Percentiles rank a stretch among this genome's conserved stretches.
phyloP scores from a whole-genome alignment of 2,329 filamentous ascomycete genomes.

The Xylariales sp. region DNA sequence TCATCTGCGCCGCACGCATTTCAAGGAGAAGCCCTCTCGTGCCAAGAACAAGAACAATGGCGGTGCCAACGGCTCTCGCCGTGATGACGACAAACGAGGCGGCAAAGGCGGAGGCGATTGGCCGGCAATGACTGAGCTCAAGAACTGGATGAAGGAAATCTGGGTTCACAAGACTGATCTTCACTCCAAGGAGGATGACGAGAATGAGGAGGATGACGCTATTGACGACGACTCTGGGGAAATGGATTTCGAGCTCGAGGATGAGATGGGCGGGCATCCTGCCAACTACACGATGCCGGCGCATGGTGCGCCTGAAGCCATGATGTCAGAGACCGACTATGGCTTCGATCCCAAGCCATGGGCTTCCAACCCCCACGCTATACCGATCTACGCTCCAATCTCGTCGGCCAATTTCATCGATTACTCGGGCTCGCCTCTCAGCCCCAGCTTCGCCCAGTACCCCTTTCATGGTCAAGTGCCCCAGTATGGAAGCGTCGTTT shows the following conservation, averaged over 20 bases:
- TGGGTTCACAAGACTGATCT: slow-evolving; percentile 32
- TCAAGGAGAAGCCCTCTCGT: slow-evolving; percentile 59
- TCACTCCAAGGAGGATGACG: slow-evolving; percentile 28
- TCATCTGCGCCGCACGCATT: slow-evolving; percentile 83
- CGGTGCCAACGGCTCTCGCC: slow-evolving; percentile 21
- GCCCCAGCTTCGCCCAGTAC: slow-evolving; percentile 14
- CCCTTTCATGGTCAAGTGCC: slow-evolving; percentile 20
- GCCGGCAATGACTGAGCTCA: slow-evolving; percentile 53
- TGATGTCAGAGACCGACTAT: slow-evolving; percentile 18
- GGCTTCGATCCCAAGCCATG: slow-evolving; percentile 13
- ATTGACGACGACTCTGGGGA: slow-evolving; percentile 33
- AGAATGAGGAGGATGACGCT: slow-evolving; percentile 32
- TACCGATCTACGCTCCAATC: slow-evolving; percentile 20
- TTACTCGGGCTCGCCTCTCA: slow-evolving; percentile 17
- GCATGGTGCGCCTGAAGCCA: slow-evolving; percentile 11
- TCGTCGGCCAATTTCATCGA: slow-evolving; percentile 26
- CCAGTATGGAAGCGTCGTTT: slow-evolving; percentile 21
- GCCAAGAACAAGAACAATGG: slow-evolving; percentile 34
- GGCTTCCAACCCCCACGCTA: slow-evolving; percentile 15
- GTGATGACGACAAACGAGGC: slow-evolving; percentile 47
- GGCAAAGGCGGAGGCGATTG: slow-evolving; percentile 51
- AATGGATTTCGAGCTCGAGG: slow-evolving; percentile 23
- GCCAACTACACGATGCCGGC: slow-evolving; percentile 9
- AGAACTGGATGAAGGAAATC: slow-evolving; percentile 56
- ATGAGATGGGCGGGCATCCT: slow-evolving; percentile 17